Conservation (phyloP, 2,329 filamentous ascomycete genomes). For the Curvularia sp. region DNA sequence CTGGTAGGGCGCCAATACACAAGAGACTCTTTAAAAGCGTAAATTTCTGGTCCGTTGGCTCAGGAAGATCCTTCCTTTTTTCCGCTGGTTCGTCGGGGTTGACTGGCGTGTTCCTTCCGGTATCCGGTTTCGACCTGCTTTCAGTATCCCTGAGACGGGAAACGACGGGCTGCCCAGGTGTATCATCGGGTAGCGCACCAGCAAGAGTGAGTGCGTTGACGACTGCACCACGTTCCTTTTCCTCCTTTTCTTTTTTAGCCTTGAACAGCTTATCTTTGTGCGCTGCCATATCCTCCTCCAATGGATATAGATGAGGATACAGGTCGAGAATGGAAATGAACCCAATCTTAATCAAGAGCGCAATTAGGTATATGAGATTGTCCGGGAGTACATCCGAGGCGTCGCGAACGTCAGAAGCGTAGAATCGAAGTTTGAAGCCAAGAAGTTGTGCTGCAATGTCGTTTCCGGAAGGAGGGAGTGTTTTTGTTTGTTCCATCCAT, state of each 20-base stretch:
- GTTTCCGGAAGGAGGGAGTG: constrained; percentile 84
- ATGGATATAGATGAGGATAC: constrained; percentile 88
- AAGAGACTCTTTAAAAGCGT: constrained; percentile 83
- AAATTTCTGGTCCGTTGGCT: constrained; percentile 87
- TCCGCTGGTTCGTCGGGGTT: constrained; percentile 51
- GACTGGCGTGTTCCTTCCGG: constrained; percentile 53
- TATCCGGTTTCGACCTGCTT: constrained; percentile 57
- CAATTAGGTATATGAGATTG: constrained; percentile 90
- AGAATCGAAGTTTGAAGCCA: constrained; percentile 96
- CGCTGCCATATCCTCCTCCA: constrained; percentile 80
- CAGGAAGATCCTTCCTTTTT: constrained; percentile 64
- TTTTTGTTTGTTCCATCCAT: constrained; percentile 83
- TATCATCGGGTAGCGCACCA: constrained; percentile 85
- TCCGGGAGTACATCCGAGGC: constrained; percentile 81
- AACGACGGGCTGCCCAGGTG: constrained; percentile 54
- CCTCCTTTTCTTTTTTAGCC: constrained; percentile 72
- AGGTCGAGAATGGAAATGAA: constrained; percentile 92
- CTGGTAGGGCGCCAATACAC: constrained; percentile 89
- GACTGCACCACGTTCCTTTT: constrained; percentile 68
- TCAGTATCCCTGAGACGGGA: constrained; percentile 61
- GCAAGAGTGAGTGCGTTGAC: constrained; percentile 88
- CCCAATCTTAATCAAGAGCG: constrained; percentile 93
- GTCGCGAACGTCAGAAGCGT: constrained; percentile 79
- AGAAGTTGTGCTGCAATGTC: constrained; percentile 91
- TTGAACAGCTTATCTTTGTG: constrained; percentile 74